Conservation (phyloP, 768 basidiomycete genomes). For the Kwoniella sp. region DNA sequence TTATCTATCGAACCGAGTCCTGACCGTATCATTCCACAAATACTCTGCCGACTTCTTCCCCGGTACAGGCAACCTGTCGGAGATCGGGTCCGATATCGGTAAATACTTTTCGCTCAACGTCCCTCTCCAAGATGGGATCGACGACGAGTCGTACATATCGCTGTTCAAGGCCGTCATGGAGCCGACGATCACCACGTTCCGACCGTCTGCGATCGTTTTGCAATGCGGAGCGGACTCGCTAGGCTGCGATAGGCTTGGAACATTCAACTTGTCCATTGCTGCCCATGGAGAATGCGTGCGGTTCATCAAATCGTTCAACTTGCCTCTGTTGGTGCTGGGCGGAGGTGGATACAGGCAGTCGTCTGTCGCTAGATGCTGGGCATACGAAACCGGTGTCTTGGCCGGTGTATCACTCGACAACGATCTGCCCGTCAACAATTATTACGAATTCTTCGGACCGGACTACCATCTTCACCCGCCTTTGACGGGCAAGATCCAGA, state of each 20-base stretch:
- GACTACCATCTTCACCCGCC: conserved; percentile 93
- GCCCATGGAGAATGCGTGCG: conserved; percentile 98
- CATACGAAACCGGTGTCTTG: conserved; percentile 93
- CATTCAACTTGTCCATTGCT: conserved; percentile 95
- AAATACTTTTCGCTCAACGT: conserved; percentile 96
- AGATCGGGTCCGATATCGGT: conserved; percentile 75
- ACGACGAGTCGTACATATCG: conserved; percentile 93
- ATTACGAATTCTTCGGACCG: conserved; percentile 90
- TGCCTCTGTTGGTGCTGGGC: conserved; percentile 87
- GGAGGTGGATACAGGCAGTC: conserved; percentile 97
- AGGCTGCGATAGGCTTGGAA: conserved; percentile 90
- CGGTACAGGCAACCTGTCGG: conserved; percentile 92
- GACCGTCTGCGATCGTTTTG: conserved; percentile 85
- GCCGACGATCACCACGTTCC: conserved; percentile 85
- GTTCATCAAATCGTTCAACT: conserved; percentile 88
- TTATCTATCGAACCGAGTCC: conserved; percentile 95
- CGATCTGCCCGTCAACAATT: conserved; percentile 82
- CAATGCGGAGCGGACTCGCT: conserved; percentile 97
- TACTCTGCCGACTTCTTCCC: conserved; percentile 99
- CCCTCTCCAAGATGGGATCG: conserved; percentile 91
- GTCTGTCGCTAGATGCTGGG: conserved; percentile 98
- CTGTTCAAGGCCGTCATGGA: conserved; percentile 96
- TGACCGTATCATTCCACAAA: conserved; percentile 99
- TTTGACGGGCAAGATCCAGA: conserved; percentile 74
- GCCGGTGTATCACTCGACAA: conserved; percentile 79